Conservation (phyloP, 164 flowering plant species). For the Macadamia integrifolia region DNA sequence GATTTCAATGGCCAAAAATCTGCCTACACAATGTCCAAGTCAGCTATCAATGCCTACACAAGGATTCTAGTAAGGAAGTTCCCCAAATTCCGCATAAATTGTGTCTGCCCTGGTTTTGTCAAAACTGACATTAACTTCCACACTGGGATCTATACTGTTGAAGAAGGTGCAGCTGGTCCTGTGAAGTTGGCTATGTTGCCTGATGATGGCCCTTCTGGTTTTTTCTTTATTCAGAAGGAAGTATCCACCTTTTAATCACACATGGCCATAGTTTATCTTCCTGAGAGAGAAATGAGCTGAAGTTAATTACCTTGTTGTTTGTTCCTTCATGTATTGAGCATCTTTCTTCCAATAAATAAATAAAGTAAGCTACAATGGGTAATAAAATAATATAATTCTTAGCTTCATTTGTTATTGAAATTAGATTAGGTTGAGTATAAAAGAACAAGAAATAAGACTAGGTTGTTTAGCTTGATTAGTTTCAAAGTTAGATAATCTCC, state of each 20-base stretch:
- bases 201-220: slow-evolving; percentile 36
- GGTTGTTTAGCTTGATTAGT: too few relatives aligned
- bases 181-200: slow-evolving; percentile 40
- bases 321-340: too few relatives aligned
- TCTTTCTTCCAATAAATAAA: too few relatives aligned
- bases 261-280: too few relatives aligned
- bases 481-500: too few relatives aligned
- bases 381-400: too few relatives aligned
- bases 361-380: too few relatives aligned
- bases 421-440: too few relatives aligned
- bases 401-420: too few relatives aligned
- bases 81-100: slow-evolving; percentile 28
- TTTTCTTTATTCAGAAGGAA: slow-evolving; percentile 27
- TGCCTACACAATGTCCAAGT: slow-evolving; percentile 36
- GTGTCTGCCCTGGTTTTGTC: slow-evolving; percentile 39
- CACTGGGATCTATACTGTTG: slow-evolving; percentile 22
- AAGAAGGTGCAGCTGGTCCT: slow-evolving; percentile 37
- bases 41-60: slow-evolving; percentile 44
- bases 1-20: slow-evolving; percentile 41
- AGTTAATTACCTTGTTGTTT: too few relatives aligned
- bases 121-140: slow-evolving; percentile 31
- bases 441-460: too few relatives aligned
- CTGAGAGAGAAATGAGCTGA: too few relatives aligned
- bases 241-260: background rate
- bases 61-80: slow-evolving; percentile 38